Base-by-base conservation (phyloP, 2,329 filamentous ascomycete genomes). In the Alternaria angustiovoidea region DNA sequence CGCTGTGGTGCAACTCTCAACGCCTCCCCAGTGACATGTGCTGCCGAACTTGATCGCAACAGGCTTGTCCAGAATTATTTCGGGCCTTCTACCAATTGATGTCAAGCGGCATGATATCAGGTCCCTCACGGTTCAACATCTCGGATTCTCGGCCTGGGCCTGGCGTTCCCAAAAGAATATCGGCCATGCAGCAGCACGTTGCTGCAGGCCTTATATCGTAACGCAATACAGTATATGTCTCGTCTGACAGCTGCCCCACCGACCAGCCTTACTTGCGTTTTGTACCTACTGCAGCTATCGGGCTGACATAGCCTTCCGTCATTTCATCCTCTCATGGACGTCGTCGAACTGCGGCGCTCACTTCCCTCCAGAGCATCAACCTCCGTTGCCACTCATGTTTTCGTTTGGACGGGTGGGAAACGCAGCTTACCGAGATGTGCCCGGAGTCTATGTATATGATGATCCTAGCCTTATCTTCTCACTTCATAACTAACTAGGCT, bases 361-460 rank as follows among this genome's bases (percentile, higher is more conserved):
- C 48, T 54, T 54, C 47, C 34, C 22, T 41, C 28, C 44, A 47
- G 44, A 61, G 52, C 41, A 43, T 22, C 32, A 20, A 46, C 43
- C 38, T 59, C 49, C 51, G 18, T 30, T 54, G 59, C 51, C 52
- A 42, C 39, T 41, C 20, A 75, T 75, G 73, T 53, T 65, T 47
- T 69, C 69, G 7, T 74, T 70, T 59, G 67, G 72, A 47, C 65
- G 67, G 38, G 62, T 67, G 28, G 74, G 73, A 34, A 76, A 76
- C 60, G 64, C 73, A 30, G 74, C 73, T 24, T 76, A 76, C 58
- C 64, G 67, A 51, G 70, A 76, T 69, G 70, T 72, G 34, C 70
- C 65, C 20, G 71, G 73, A 22, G 71, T 76, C 52, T 76, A 76
- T 20, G 38, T 44, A 51, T 26, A 36, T 36, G 36, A 36, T 22